Base-by-base conservation (phyloP, 176 grass and related monocot genomes). In the Avena sativa region DNA sequence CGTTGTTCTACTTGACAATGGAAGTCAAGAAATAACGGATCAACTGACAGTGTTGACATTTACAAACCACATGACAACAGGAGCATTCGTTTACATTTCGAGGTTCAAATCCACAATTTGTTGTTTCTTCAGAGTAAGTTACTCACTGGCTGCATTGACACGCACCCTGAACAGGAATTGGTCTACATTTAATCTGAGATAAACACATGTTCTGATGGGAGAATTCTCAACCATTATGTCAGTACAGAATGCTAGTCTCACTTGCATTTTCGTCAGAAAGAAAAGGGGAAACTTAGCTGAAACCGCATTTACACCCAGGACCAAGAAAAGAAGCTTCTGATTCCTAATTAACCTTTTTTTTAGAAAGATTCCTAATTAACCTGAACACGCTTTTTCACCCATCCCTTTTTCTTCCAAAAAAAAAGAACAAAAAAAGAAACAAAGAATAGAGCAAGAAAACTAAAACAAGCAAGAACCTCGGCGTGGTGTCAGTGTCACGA, bases 231-330 rank as follows among this genome's bases (percentile, higher is more conserved):
- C 4, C 5, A 28, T 51, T 53, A 25, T 52, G 14, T 80, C 17
- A 48, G 73, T 46, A 78, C n/a, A 83, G 16, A 79, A 90, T 90
- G 57, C 36, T 80, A 85, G 59, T 15, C 43, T 6, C 40, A 21
- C 34, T 79, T 74, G 48, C 3, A 34, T 34, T 64, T 87, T 8
- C 74, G 64, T 65, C 9, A 74, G 40, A 21, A 63, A 58, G 40
- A 43, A 16, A 25, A 61, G 58, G 12, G 16, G 3, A 74, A 65
- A 73, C 40, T 70, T 69, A 2, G 2, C 71, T 81, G 62, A 63
- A 81, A 72, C 61, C 60, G 69, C 63, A 88, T 88, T 88, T 88
- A 88, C 61, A 91, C 51, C 78, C 28, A 81, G 30, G n/a, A 74
- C 50, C 48, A 87, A 51, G 50, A 61, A 79, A 20, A 85, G 67